phyloP scores from a whole-genome alignment of 2,329 filamentous ascomycete species.

The Fusarium anguioides region DNA sequence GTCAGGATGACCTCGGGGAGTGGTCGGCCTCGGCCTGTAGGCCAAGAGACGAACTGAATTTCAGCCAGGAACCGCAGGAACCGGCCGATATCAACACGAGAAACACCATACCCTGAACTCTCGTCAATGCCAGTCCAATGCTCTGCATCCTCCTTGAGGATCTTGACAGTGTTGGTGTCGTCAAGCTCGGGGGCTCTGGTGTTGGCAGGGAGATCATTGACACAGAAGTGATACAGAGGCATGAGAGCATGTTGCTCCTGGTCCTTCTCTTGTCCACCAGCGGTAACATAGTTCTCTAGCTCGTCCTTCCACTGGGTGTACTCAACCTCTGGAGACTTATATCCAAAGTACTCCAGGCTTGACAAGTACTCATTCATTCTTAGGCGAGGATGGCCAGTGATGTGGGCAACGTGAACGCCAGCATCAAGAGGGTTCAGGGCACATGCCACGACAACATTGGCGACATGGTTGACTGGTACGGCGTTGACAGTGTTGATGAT shows the following conservation, averaged over 20 bases:
- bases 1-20: conserved; percentile 39
- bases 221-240: conserved; percentile 21
- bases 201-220: conserved; percentile 25
- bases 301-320: conserved; percentile 69
- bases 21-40: conserved; percentile 43
- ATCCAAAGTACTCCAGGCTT: conserved; percentile 77
- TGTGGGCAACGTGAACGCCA: conserved; percentile 69
- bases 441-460: conserved; percentile 82
- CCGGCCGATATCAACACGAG: conserved; percentile 40
- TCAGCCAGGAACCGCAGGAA: conserved; percentile 47
- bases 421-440: conserved; percentile 69
- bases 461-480: conserved; percentile 87
- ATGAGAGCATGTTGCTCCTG: conserved; percentile 32
- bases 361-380: conserved; percentile 82
- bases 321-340: conserved; percentile 62
- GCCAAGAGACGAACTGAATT: conserved; percentile 47
- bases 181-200: conserved; percentile 27
- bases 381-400: conserved; percentile 65
- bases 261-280: conserved; percentile 39
- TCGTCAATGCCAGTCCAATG: conserved; percentile 69
- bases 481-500: conserved; percentile 91
- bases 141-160: conserved; percentile 71
- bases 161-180: conserved; percentile 67
- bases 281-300: conserved; percentile 12
- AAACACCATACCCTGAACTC: conserved; percentile 56